Percentiles rank a stretch among this genome's conserved stretches.
Evolutionary conservation across 345 rosid species (phyloP).

Genomic region (Camelina sativa): DNA sequence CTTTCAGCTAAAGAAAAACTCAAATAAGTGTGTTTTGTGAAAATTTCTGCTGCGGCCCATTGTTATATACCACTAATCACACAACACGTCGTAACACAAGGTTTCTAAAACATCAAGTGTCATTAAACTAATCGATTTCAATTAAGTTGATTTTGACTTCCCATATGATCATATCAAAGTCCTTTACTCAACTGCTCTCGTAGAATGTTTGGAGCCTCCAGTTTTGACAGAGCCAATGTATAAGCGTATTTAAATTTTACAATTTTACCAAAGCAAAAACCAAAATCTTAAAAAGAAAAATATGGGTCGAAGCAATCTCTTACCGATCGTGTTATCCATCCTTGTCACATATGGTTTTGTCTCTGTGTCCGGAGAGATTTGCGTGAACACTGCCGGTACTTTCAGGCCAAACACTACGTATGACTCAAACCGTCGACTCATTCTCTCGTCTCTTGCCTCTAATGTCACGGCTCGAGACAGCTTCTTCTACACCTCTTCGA

Average conservation of each 20-base stretch:
- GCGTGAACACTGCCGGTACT: neutral
- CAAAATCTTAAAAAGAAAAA: neutral
- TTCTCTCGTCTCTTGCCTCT: constrained; percentile 37
- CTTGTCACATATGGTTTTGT: neutral
- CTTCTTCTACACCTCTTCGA: constrained; percentile 16
- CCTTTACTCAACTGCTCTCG: neutral
- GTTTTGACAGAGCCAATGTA: neutral
- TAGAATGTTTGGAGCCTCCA: neutral
- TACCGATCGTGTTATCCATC: neutral
- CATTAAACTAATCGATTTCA: neutral
- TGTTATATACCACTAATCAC: neutral
- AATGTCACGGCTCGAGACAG: constrained; percentile 24
- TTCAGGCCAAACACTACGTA: constrained; percentile 26
- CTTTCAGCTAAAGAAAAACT: neutral
- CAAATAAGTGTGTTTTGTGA: constrained; percentile 1
- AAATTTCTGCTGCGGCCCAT: neutral
- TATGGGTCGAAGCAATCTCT: neutral
- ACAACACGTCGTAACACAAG: constrained; percentile 10
- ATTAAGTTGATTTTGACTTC: neutral
- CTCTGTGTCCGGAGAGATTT: constrained; percentile 6
- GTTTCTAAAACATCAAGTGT: neutral
- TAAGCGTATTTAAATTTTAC: constrained; percentile 4
- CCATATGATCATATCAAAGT: too few relatives aligned
- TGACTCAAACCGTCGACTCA: constrained; percentile 27
- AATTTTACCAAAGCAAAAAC: neutral